Evolutionary conservation across 179 eudicot species (phyloP), one percentile per base, ranked within the genome.

Genomic region (Corrigiola litoralis): DNA sequence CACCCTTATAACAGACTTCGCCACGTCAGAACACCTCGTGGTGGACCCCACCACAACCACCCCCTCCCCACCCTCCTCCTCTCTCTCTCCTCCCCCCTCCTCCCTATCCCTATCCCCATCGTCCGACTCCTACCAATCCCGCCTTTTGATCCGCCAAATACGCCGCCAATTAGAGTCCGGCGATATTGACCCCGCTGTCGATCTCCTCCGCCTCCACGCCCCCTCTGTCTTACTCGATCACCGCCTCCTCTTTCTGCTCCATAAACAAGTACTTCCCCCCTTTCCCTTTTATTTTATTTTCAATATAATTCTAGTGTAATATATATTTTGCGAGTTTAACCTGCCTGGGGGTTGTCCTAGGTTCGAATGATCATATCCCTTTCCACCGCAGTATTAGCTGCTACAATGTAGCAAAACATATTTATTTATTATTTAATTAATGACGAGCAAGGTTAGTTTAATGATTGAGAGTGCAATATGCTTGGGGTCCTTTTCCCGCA

Each of bases 191-290:
- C 69, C 92, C 60, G 92, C 87, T 21, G 59, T 87, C 36, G 81
- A 84, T 73, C 85, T 87, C 50, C 82, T 92, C 10, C 87, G 85
- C 0, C 42, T 62, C 11, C 86, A 80, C 34, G 81, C 84, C 6
- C 90, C 98, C 10, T 71, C 74, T 24, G 68, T 87, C 11, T 84
- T 92, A 33, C 80, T 79, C 25, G 95, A 92, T 77, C 95, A 79
- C 45, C 88, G 96, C 38, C 95, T 92, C 56, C 85, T 90, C 56
- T 92, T 92, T 67, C 86, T 84, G 40, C 81, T 92, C 5, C 98
- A 87, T 69, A 92, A 92, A 48, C 98, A 92, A 96, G 96, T 84
- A 13, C 9, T 10, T 45, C 12, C 7, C 0, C 4, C 9, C 0
- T 14, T 24, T 25, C 28, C n/a, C n/a, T n/a, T 50, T 12, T 14